These are phyloP conservation scores for Coemansia aciculifera DNA, from an alignment of 192 early-diverging fungal genomes.

Conservation along the genomic window DNA sequence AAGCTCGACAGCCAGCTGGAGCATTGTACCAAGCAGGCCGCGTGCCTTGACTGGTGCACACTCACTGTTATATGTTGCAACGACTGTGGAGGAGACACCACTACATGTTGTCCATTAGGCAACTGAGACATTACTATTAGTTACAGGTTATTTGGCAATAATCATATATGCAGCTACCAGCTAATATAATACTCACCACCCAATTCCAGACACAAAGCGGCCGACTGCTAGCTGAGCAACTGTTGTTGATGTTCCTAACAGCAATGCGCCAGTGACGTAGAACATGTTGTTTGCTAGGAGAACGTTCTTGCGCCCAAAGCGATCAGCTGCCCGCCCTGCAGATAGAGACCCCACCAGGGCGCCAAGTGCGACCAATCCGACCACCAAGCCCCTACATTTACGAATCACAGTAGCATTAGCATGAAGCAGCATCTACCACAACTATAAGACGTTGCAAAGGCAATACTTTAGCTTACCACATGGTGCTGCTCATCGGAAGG, in stretches of 20 bases:
- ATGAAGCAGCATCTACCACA: neutral
- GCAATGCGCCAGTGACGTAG: constrained; percentile 65
- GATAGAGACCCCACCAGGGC: constrained; percentile 65
- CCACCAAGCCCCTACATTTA: constrained; percentile 57
- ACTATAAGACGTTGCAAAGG: neutral
- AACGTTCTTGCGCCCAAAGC: constrained; percentile 62
- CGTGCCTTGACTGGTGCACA: constrained; percentile 65
- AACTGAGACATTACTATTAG: neutral
- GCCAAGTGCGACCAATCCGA: constrained; percentile 60
- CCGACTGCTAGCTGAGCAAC: constrained; percentile 66
- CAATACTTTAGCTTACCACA: constrained; percentile 47
- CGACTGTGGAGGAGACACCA: constrained; percentile 60
- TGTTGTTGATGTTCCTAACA: constrained; percentile 61
- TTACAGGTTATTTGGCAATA: neutral
- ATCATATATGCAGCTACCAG: no score
- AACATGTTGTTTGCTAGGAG: constrained; percentile 67
- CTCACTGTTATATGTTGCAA: constrained; percentile 76
- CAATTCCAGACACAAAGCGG: constrained; percentile 71
- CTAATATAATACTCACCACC: constrained; percentile 34
- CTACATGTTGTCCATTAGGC: constrained; percentile 37
- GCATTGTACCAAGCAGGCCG: constrained; percentile 68
- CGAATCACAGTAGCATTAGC: neutral
- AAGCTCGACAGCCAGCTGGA: constrained; percentile 73
- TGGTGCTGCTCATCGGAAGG: constrained; percentile 44
- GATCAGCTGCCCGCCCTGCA: constrained; percentile 58